Percentiles rank a stretch among this genome's conserved stretches.
These are phyloP conservation scores for Skeletonema menzelii DNA, from an alignment of 108 stramenopile genomes.

Conservation along the genomic window DNA sequence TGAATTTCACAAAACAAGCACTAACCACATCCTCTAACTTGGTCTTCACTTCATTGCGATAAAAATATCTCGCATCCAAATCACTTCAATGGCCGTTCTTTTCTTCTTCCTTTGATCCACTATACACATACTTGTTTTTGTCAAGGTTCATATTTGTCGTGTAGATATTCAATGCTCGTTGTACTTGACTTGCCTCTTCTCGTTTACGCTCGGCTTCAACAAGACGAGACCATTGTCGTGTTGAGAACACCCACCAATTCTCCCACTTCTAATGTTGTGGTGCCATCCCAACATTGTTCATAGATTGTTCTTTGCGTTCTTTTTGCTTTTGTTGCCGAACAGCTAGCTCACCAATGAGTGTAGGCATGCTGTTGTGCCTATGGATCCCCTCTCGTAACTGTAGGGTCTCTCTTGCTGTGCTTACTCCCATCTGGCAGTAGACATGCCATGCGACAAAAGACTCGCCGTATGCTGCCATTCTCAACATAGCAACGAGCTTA, in stretches of 20 bases:
- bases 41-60: slow-evolving; percentile 66
- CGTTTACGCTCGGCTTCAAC: slow-evolving; percentile 35
- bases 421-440: slow-evolving; percentile 24
- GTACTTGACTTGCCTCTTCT: slow-evolving; percentile 45
- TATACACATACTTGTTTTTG: slow-evolving; percentile 40
- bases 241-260: slow-evolving; percentile 62
- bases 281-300: not conserved
- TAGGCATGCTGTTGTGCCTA: no score
- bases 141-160: slow-evolving; percentile 52
- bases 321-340: no score
- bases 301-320: no score
- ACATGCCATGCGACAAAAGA: slow-evolving; percentile 4
- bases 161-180: slow-evolving; percentile 58
- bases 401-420: not conserved
- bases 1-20: no score
- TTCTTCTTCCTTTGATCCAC: slow-evolving; percentile 44
- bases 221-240: slow-evolving; percentile 49
- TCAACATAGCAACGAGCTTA: slow-evolving; percentile 1
- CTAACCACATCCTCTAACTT: slow-evolving; percentile 74
- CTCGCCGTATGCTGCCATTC: slow-evolving; percentile 6
- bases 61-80: slow-evolving; percentile 78
- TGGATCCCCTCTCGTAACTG: no score
- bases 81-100: slow-evolving; percentile 60
- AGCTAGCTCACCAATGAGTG: no score
- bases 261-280: slow-evolving; percentile 39